Evolutionary conservation across 352 stramenopile genomes (phyloP).

Genomic region (Pythium periplocum): DNA sequence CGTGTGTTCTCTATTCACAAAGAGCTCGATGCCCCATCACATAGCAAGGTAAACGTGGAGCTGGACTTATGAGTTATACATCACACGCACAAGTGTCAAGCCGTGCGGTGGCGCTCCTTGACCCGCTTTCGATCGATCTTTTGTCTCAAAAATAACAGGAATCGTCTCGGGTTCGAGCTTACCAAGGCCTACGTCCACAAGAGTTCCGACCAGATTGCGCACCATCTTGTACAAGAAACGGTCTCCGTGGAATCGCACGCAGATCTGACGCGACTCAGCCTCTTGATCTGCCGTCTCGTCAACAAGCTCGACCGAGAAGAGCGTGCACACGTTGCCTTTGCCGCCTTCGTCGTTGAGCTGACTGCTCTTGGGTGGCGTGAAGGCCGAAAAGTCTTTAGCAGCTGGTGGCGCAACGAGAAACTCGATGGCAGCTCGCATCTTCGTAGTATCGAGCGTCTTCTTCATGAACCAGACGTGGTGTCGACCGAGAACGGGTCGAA

Average conservation of each 20-base stretch:
- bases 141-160: constrained; percentile 36
- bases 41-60: no score
- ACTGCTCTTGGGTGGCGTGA: constrained; percentile 47
- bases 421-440: constrained; percentile 40
- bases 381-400: constrained; percentile 62
- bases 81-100: constrained; percentile 34
- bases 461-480: constrained; percentile 54
- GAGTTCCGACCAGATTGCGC: constrained; percentile 70
- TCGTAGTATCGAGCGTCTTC: constrained; percentile 42
- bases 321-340: constrained; percentile 46
- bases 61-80: constrained; percentile 6
- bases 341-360: constrained; percentile 20
- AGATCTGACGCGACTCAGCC: constrained; percentile 22
- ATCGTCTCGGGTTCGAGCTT: constrained; percentile 37
- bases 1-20: no score
- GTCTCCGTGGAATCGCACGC: constrained; percentile 54
- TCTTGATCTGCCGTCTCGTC: constrained; percentile 22
- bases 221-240: constrained; percentile 87
- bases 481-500: constrained; percentile 47
- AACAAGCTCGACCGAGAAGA: constrained; percentile 34
- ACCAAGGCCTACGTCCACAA: constrained; percentile 69
- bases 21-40: no score
- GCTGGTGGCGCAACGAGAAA: constrained; percentile 23
- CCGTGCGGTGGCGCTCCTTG: constrained; percentile 67
- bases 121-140: constrained; percentile 43